Conservation (phyloP, 2,329 filamentous ascomycete species). For the Rhytidhysteron rufulum region DNA sequence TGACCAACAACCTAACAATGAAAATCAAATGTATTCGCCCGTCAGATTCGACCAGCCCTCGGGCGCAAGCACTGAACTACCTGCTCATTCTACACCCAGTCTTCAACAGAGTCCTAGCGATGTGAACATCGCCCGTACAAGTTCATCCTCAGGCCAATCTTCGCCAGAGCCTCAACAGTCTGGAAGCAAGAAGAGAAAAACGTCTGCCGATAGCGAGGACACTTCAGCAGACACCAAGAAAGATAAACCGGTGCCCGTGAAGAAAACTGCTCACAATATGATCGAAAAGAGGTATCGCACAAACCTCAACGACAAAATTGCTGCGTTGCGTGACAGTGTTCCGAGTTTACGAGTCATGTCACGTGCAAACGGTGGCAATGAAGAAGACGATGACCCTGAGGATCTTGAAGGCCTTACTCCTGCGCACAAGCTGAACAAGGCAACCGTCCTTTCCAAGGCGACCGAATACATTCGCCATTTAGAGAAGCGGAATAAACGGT, state of each 20-base stretch:
- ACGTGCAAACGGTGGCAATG: slow-evolving; percentile 50
- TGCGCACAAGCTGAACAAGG: slow-evolving; percentile 94
- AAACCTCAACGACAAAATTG: slow-evolving; percentile 96
- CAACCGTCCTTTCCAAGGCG: slow-evolving; percentile 91
- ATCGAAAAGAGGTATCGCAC: slow-evolving; percentile 96
- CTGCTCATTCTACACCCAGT: slow-evolving; percentile 31
- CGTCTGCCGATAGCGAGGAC: slow-evolving; percentile 49
- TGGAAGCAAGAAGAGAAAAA: slow-evolving; percentile 32
- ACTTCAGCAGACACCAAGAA: slow-evolving; percentile 53
- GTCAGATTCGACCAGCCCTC: slow-evolving; percentile 21
- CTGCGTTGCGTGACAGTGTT: slow-evolving; percentile 84
- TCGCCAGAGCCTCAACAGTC: slow-evolving; percentile 55
- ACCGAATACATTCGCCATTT: slow-evolving; percentile 94
- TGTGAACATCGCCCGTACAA: slow-evolving; percentile 26
- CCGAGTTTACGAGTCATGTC: slow-evolving; percentile 83
- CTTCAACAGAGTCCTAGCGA: slow-evolving; percentile 36
- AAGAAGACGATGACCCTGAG: slow-evolving; percentile 78
- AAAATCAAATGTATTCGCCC: slow-evolving; percentile 25
- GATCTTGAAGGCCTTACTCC: slow-evolving; percentile 67
- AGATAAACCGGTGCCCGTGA: slow-evolving; percentile 56
- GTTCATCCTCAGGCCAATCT: slow-evolving; percentile 51
- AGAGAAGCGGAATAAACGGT: slow-evolving; percentile 80
- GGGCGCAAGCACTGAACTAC: slow-evolving; percentile 2
- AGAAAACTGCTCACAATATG: slow-evolving; percentile 97
- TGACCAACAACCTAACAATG: slow-evolving; percentile 23